A percentile compares a stretch with the other conserved stretches of the same genome.
Conservation (phyloP, 2,329 filamentous ascomycete species). For the Pseudocercospora macadamiae region DNA sequence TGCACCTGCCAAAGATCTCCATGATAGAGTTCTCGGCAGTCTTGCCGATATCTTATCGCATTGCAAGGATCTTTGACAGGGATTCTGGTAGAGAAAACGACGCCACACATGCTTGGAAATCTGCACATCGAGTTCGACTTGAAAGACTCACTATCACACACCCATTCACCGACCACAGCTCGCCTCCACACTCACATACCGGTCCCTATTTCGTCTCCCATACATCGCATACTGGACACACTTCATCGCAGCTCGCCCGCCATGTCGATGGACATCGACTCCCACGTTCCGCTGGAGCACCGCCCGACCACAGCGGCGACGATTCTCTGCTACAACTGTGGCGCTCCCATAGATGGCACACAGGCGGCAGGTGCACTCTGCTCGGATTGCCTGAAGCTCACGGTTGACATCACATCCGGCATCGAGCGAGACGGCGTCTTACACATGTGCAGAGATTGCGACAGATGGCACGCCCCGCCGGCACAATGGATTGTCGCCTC, state of each 20-base stretch:
- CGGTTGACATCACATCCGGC: slow-evolving; percentile 87
- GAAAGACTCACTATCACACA: neutral
- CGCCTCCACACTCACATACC: neutral
- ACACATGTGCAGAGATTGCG: slow-evolving; percentile 92
- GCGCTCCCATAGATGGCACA: slow-evolving; percentile 91
- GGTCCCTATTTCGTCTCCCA: neutral
- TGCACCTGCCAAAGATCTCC: neutral
- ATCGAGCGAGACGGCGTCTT: slow-evolving; percentile 89
- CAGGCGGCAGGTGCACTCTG: slow-evolving; percentile 83
- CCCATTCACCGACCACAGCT: neutral
- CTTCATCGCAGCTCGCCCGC: slow-evolving; percentile 10
- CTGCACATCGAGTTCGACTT: too few species aligned
- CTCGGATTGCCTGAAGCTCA: slow-evolving; percentile 93
- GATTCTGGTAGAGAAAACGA: neutral
- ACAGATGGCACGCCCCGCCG: slow-evolving; percentile 88
- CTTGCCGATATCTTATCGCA: slow-evolving; percentile 66
- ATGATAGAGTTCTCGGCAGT: neutral
- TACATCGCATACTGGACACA: neutral
- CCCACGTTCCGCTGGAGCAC: slow-evolving; percentile 33
- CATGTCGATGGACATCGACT: slow-evolving; percentile 45
- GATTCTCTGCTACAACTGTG: slow-evolving; percentile 98
- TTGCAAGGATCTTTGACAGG: slow-evolving; percentile 42
- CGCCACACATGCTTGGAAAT: neutral
- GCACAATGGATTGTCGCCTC: slow-evolving; percentile 81
- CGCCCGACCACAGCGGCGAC: slow-evolving; percentile 49